Base-by-base conservation (phyloP, 345 rosid genomes). In the Eucalyptus erythrocorys region DNA sequence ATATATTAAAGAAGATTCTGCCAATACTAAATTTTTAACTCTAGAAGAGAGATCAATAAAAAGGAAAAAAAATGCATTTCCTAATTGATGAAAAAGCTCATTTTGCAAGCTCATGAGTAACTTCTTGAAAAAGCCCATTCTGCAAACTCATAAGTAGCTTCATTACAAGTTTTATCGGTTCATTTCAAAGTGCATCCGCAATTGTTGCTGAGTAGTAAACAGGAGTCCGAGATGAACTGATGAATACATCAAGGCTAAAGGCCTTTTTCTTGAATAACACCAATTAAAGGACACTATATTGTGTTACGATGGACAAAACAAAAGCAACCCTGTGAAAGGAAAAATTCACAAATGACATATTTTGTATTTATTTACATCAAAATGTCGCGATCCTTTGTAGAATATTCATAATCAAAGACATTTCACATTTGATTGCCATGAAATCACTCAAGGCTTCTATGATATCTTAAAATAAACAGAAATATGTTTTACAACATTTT, bases 181-280 rank as follows among this genome's bases (percentile, higher is more conserved):
- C 16, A 61, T 30, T 61, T 27, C 68, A 61, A 61, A 13, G 0
- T 61, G 15, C 32, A 14, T 64, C 37, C 17, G 16, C 0, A 5
- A 15, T 30, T 64, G 1, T n/a, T 6, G 10, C 2, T 64, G 14
- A 61, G 1, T 30, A 64, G 17, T 6, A 64, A 4, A 6, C 0
- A 0, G 8, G 19, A 64, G 71, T 30, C 4, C 3, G 0, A 64
- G 3, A 64, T 0, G 8, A 30, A 61, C 13, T 30, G 19, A 61
- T 1, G 37, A n/a, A n/a, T n/a, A 64, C 19, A 14, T 16, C 3
- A 55, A 55, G 61, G 61, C 6, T 10, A 10, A 55, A 4, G 0
- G 13, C 30, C 1, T 0, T 55, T 55, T 55, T 55, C 5, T 55
- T 24, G 13, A 55, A 10, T 55, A 55, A 30, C 1, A 55, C 1